Evolutionary conservation across 163 green algal species (phyloP).

Genomic region (Trebouxiophyceae sp.): DNA sequence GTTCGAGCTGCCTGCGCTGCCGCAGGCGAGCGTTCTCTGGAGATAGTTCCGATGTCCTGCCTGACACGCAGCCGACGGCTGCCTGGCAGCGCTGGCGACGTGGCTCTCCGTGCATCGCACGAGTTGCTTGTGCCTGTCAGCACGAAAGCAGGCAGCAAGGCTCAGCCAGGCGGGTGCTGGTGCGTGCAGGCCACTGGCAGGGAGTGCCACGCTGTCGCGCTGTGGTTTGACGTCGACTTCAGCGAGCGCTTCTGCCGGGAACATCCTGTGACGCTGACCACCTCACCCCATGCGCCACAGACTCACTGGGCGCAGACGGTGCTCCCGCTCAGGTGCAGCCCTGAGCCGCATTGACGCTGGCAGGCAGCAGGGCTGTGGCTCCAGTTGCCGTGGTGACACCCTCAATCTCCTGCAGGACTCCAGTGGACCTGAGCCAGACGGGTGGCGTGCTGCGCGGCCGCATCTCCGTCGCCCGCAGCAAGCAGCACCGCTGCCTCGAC

Average conservation of each 20-base stretch:
- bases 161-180: too few species aligned
- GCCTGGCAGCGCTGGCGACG: not conserved
- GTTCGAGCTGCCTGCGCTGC: constrained; percentile 34
- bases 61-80: not conserved
- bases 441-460: constrained; percentile 26
- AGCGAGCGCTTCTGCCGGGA: constrained; percentile 60
- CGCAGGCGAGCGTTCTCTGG: not conserved
- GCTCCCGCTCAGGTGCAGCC: constrained; percentile 45
- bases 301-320: constrained; percentile 89
- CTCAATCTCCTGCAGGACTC: too few species aligned
- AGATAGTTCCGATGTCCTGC: not conserved
- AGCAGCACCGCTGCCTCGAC: constrained; percentile 58
- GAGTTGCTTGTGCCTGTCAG: not conserved
- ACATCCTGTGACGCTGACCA: constrained; percentile 57
- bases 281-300: constrained; percentile 37
- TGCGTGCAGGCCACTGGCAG: too few species aligned
- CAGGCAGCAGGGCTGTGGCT: not conserved
- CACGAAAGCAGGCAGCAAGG: too few species aligned
- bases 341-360: too few species aligned
- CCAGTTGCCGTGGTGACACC: not conserved
- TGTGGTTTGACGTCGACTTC: constrained; percentile 90
- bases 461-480: constrained; percentile 48
- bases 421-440: not conserved
- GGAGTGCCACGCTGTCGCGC: constrained; percentile 52
- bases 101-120: not conserved